Percentiles rank a stretch among this genome's conserved stretches.
These are phyloP conservation scores for Eucalyptus pauciflora DNA, from an alignment of 345 rosid genomes.

Conservation along the genomic window DNA sequence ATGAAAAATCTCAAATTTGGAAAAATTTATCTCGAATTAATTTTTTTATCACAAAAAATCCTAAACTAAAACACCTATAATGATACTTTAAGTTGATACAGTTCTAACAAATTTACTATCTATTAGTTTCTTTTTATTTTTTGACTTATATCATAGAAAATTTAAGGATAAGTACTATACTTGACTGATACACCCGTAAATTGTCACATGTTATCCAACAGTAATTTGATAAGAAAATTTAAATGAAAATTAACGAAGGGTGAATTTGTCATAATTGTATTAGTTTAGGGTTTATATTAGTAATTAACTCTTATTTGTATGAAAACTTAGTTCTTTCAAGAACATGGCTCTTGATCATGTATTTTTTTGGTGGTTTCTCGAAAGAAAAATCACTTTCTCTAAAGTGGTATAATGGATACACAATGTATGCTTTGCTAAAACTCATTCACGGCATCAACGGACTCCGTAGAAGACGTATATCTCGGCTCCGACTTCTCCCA, in stretches of 20 bases:
- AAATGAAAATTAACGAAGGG: accelerated
- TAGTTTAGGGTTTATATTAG: no score
- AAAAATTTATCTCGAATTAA: accelerated
- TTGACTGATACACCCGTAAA: accelerated
- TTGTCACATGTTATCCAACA: accelerated
- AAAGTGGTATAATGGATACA: background rate
- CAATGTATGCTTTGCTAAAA: background rate
- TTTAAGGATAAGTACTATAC: no score
- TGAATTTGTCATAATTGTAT: accelerated
- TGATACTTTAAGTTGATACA: accelerated
- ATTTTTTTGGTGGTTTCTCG: background rate
- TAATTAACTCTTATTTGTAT: background rate
- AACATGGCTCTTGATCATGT: background rate
- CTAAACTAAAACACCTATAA: accelerated
- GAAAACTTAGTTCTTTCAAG: background rate
- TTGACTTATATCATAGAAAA: no score
- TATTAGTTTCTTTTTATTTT: no score
- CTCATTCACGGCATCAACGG: accelerated
- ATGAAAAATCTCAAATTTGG: no score
- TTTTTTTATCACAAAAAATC: no score
- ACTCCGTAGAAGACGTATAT: background rate
- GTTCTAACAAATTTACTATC: accelerated
- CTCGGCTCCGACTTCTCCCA: background rate
- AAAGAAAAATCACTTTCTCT: background rate
- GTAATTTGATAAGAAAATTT: no score